Base-by-base conservation (phyloP, 108 stramenopile species). In the Discostella pseudostelligera region DNA sequence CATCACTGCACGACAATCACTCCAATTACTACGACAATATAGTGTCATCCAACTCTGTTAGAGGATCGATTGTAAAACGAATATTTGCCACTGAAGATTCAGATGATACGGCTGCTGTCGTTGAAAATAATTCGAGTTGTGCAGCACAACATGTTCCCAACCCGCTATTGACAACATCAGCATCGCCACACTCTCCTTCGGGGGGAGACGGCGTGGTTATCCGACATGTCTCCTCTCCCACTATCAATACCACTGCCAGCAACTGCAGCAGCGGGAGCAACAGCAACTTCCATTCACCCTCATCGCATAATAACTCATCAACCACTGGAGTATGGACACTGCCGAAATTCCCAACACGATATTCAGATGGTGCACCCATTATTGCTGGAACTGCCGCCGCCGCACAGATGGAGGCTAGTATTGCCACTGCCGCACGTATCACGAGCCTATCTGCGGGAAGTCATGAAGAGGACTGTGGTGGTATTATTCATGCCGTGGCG, bases 371-470 rank as follows among this genome's bases (percentile, higher is more conserved):
- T 29, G 76, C 76, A 36, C 76, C 76, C 39, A 77, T 77, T 16
- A 77, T 77, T 25, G 68, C 76, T 19, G 76, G 76, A 24, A 77
- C 76, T 12, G 76, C 76, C 21, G 76, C 76, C 25, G 69, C 76
- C 14, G 60, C 61, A 25, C 57, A 69, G 51, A 37, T 28, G 65
- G 40, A 28, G 29, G 49, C 49, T 42, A 67, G 61, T 24, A 77
- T 62, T 56, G 76, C 76, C 37, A 69, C 72, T 12, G 72, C 72
- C 22, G 72, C 64, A 0, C 39, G 65, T 4, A 65, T 74, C 12
- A 61, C 76, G 36, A 64, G 50, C 35, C 16, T 55, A 19, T 39
- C 65, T 13, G 8, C 39, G 17, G 16, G 22, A 3, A 36, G 14
- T 19, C 3, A 6, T 14, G 57, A 29, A 11, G 24, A n/a, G 5